Evolutionary conservation across 1,284 basidiomycete genomes (phyloP).

Genomic region (Trametes sp.): DNA sequence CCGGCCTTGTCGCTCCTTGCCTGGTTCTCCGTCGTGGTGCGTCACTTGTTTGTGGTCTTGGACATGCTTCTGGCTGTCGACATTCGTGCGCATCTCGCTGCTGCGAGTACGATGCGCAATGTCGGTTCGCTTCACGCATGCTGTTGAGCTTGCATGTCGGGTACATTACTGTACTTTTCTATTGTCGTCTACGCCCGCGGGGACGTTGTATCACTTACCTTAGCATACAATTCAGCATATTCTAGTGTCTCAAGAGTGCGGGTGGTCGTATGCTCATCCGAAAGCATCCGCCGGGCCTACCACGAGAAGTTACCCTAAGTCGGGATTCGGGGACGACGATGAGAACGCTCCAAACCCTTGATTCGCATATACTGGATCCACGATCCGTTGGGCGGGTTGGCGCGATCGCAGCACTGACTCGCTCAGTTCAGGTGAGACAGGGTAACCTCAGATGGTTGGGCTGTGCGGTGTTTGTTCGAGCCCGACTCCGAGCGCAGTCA

Average conservation of each 20-base stretch:
- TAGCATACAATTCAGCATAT: conserved; percentile 3
- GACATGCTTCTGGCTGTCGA: background rate
- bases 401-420: background rate
- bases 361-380: background rate
- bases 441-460: background rate
- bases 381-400: background rate
- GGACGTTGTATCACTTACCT: conserved; percentile 7
- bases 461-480: background rate
- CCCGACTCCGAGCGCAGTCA: background rate
- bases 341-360: background rate
- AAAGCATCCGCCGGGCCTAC: too few species aligned
- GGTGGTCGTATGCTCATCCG: too few species aligned
- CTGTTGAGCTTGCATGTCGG: background rate
- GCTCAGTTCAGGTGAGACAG: background rate
- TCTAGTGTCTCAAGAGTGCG: background rate
- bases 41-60: background rate
- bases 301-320: too few species aligned
- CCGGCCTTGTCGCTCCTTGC: background rate
- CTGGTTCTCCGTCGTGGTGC: background rate
- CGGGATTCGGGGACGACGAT: too few species aligned
- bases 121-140: background rate
- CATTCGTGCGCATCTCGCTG: too few species aligned
- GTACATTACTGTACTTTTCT: conserved; percentile 14
- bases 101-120: background rate
- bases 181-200: conserved; percentile 2